A percentile compares a stretch with the other conserved stretches of the same genome.
These are phyloP conservation scores for Alternaria brassicicola DNA, from an alignment of 2,329 filamentous ascomycete genomes.

Conservation along the genomic window DNA sequence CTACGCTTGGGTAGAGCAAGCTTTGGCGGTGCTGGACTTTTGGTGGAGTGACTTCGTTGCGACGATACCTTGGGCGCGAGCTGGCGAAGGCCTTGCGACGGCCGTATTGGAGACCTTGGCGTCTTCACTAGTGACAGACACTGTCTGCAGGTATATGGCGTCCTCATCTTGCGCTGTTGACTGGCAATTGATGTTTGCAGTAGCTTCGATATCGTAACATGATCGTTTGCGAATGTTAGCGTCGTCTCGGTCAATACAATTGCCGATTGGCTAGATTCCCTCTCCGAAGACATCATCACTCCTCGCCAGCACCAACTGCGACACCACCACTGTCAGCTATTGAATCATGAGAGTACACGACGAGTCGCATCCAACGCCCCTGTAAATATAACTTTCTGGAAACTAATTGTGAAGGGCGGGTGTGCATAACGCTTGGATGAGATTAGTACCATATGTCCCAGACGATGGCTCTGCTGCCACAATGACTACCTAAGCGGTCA, in stretches of 20 bases:
- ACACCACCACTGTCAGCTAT: neutral
- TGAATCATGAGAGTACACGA: neutral
- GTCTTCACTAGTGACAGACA: slow-evolving; percentile 46
- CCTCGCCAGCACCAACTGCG: neutral
- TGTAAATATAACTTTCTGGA: neutral
- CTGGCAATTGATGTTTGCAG: slow-evolving; percentile 14
- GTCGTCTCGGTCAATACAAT: slow-evolving; percentile 18
- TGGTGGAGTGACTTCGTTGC: slow-evolving; percentile 44
- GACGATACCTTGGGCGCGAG: slow-evolving; percentile 31
- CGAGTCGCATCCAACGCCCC: neutral
- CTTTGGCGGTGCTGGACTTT: slow-evolving; percentile 32
- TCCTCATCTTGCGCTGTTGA: slow-evolving; percentile 42
- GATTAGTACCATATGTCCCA: neutral
- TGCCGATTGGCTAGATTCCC: slow-evolving; percentile 10
- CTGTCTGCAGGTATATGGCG: slow-evolving; percentile 50
- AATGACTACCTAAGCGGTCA: neutral
- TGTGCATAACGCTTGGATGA: neutral
- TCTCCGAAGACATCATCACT: neutral
- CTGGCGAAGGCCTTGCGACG: slow-evolving; percentile 29
- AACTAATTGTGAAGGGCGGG: neutral
- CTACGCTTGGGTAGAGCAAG: slow-evolving; percentile 34
- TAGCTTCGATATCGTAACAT: slow-evolving; percentile 18
- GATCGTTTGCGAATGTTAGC: slow-evolving; percentile 22
- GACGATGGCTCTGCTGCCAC: neutral
- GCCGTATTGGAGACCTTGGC: slow-evolving; percentile 35